Percentiles rank a stretch among this genome's conserved stretches.
These are phyloP conservation scores for Hemisphaericaspora lyxosophila DNA, from an alignment of 1,139 yeast genomes.

Conservation along the genomic window DNA sequence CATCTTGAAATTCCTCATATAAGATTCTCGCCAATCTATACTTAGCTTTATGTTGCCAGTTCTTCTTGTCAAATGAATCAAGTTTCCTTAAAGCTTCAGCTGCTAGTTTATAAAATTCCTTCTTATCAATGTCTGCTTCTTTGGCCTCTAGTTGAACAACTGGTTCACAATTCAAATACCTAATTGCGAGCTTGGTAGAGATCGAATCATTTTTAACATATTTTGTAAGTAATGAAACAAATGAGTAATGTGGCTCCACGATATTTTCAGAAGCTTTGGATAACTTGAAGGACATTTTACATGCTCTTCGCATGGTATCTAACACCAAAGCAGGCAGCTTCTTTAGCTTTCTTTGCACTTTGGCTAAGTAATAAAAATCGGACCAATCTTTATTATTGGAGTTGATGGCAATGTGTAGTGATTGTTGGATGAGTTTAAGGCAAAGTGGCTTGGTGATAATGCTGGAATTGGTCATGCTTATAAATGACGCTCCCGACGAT, in stretches of 20 bases:
- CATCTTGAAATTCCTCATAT: conserved; percentile 53
- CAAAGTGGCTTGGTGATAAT: conserved; percentile 28
- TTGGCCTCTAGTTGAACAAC: conserved; percentile 18
- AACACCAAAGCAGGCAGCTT: conserved; percentile 31
- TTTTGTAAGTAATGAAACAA: conserved; percentile 62
- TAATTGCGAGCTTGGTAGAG: conserved; percentile 33
- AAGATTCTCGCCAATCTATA: conserved; percentile 69
- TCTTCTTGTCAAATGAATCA: conserved; percentile 66
- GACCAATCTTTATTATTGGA: conserved; percentile 59
- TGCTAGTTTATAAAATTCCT: conserved; percentile 25
- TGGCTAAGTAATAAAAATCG: conserved; percentile 57
- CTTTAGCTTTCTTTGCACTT: conserved; percentile 53
- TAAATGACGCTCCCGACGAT: conserved; percentile 25
- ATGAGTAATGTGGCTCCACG: conserved; percentile 72
- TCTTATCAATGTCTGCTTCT: conserved; percentile 19
- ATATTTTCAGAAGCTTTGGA: conserved; percentile 47
- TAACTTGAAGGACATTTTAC: conserved; percentile 24
- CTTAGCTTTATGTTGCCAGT: conserved; percentile 89
- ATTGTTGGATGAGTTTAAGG: conserved; percentile 36
- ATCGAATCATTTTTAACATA: conserved; percentile 42
- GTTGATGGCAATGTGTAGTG: conserved; percentile 45
- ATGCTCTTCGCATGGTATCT: conserved; percentile 38
- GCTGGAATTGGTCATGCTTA: conserved; percentile 22
- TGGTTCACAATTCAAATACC: conserved; percentile 37
- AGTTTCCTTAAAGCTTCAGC: conserved; percentile 36